phyloP scores from a whole-genome alignment of 1,284 basidiomycete genomes.

The Sanghuangporus sanghuang region DNA sequence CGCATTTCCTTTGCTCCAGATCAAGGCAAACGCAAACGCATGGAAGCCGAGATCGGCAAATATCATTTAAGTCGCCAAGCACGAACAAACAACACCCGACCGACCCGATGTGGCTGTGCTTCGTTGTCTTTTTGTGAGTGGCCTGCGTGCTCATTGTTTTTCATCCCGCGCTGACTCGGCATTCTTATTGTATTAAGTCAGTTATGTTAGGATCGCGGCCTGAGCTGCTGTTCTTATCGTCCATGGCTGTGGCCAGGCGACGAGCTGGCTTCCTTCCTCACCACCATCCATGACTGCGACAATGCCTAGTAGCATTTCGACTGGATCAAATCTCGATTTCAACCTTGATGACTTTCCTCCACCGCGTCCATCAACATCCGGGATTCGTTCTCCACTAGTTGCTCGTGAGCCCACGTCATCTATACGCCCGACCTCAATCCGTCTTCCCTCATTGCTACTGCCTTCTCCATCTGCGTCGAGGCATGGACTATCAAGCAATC shows the following conservation, averaged over 20 bases:
- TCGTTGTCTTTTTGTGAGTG: background rate
- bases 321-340: background rate
- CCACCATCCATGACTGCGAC: background rate
- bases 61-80: background rate
- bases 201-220: background rate
- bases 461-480: slow-evolving; percentile 18
- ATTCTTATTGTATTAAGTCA: background rate
- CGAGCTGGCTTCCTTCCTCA: background rate
- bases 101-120: background rate
- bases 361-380: background rate
- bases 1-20: background rate
- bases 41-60: background rate
- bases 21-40: background rate
- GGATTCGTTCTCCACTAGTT: background rate
- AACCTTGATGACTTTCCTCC: slow-evolving; percentile 2
- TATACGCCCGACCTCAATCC: background rate
- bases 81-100: background rate
- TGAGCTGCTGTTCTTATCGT: background rate
- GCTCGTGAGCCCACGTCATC: background rate
- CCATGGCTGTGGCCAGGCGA: background rate
- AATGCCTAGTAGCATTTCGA: background rate
- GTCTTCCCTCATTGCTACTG: background rate
- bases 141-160: slow-evolving; percentile 1
- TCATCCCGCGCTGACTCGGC: background rate
- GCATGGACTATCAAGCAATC: slow-evolving; percentile 16